Base-by-base conservation (phyloP, 768 basidiomycete genomes). In the Tremella mesenterica region DNA sequence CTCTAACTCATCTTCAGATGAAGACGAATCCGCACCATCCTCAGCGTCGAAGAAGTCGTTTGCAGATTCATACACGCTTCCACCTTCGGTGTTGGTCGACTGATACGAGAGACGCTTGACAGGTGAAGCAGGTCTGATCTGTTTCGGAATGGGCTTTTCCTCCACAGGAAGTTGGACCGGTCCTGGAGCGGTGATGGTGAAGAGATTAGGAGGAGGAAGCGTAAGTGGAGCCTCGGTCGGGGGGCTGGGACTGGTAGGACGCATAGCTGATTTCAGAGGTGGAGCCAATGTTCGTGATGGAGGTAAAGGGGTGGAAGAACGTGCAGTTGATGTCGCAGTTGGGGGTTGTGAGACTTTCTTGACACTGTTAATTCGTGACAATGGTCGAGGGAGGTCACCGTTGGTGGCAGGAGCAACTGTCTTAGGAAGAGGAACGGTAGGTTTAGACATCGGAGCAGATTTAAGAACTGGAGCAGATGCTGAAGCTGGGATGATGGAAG, bases 321-420 rank as follows among this genome's bases (percentile, higher is more conserved):
- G 52, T 43, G 71, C 58, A 21, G 71, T 67, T 13, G 71, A 73
- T 46, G 71, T 73, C 14, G 67, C 52, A 8, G 71, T 69, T 10
- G 71, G 69, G n/a, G n/a, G n/a, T 18, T 56, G 28, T 12, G 50
- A 10, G 6, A 50, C 54, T 56, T 44, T 52, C 48, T 52, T 59
- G 13, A 45, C 48, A 20, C 52, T 51, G 31, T 33, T 57, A 26
- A 54, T 48, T n/a, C 57, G 21, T 3, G 67, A 63, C 18, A 64
- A 51, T n/a, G n/a, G n/a, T n/a, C n/a, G n/a, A n/a, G n/a, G n/a
- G n/a, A n/a, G n/a, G n/a, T n/a, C n/a, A n/a, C n/a, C n/a, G n/a
- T n/a, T n/a, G n/a, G n/a, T n/a, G 14, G 60, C 60, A 10, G 70
- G 49, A 5, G 54, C 59, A 38, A 64, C 48, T n/a, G 59, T 63